A percentile compares a stretch with the other conserved stretches of the same genome.
These are phyloP conservation scores for Umbelopsis ramanniana DNA, from an alignment of 192 early-diverging fungal genomes.

Conservation along the genomic window DNA sequence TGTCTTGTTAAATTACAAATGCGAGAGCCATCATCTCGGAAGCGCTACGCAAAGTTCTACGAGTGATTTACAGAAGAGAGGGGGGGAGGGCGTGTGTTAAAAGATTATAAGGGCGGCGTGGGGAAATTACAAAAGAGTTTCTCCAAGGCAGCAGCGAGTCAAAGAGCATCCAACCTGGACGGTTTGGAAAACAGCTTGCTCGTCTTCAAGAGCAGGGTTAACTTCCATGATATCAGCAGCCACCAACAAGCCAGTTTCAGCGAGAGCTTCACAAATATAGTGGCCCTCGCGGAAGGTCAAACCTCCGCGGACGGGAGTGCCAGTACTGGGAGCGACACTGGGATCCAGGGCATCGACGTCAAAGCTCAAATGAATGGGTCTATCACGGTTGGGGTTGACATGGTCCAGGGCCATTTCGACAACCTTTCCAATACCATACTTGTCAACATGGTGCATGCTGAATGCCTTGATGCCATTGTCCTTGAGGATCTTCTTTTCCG, in stretches of 20 bases:
- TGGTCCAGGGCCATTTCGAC: constrained; percentile 93
- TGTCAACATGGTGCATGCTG: constrained; percentile 96
- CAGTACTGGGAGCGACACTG: constrained; percentile 90
- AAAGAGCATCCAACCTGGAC: constrained; percentile 91
- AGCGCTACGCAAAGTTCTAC: constrained; percentile 25
- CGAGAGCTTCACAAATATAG: constrained; percentile 92
- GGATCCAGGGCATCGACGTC: constrained; percentile 98
- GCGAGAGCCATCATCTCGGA: constrained; percentile 25
- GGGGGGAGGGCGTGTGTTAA: neutral
- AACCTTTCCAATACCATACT: constrained; percentile 89
- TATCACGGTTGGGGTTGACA: constrained; percentile 72
- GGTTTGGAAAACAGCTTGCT: constrained; percentile 77
- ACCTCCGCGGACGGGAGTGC: constrained; percentile 95
- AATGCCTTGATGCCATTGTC: constrained; percentile 90
- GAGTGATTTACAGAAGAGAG: constrained; percentile 18
- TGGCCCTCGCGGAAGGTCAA: constrained; percentile 96
- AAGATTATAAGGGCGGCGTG: neutral
- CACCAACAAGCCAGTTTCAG: constrained; percentile 87
- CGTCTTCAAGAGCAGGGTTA: constrained; percentile 85
- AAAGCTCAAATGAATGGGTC: constrained; percentile 88
- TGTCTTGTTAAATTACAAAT: constrained; percentile 24
- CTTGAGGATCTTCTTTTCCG: constrained; percentile 84
- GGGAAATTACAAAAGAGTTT: constrained; percentile 67
- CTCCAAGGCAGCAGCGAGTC: constrained; percentile 82
- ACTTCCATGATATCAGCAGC: constrained; percentile 95